These are phyloP conservation scores for Carallia pectinifolia DNA, from an alignment of 345 rosid genomes.

Conservation along the genomic window DNA sequence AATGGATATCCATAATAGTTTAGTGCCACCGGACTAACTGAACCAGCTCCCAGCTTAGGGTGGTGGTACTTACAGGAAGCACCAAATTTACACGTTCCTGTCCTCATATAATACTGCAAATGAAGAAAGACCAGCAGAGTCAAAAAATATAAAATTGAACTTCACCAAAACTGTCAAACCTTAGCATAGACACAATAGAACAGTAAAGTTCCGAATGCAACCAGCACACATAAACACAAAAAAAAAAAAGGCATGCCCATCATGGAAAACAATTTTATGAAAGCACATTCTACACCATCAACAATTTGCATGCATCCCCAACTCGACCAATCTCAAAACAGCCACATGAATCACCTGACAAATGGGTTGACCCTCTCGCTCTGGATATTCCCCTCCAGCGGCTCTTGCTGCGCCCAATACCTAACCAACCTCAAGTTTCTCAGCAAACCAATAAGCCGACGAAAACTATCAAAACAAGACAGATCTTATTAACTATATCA, in stretches of 20 bases:
- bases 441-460: conserved; percentile 38
- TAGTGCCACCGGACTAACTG: conserved; percentile 47
- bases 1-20: conserved; percentile 77
- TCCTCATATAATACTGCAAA: conserved; percentile 80
- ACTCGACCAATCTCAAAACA: conserved; percentile 2
- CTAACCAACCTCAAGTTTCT: conserved; percentile 39
- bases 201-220: background rate
- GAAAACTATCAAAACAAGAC: conserved; percentile 9
- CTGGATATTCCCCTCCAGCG: conserved; percentile 64
- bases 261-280: conserved; percentile 2
- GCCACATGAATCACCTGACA: conserved; percentile 62
- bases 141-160: conserved; percentile 2
- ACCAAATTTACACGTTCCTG: conserved; percentile 90
- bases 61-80: conserved; percentile 93
- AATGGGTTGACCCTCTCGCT: conserved; percentile 70
- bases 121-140: conserved; percentile 7
- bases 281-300: conserved; percentile 24
- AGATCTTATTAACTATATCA: conserved; percentile 16
- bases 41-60: conserved; percentile 73
- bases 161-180: conserved; percentile 1
- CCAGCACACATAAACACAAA: background rate
- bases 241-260: background rate
- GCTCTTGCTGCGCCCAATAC: conserved; percentile 56
- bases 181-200: background rate
- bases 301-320: background rate